Base-by-base conservation (phyloP, 1,284 basidiomycete species). In the Microbotryomycetes sp. region DNA sequence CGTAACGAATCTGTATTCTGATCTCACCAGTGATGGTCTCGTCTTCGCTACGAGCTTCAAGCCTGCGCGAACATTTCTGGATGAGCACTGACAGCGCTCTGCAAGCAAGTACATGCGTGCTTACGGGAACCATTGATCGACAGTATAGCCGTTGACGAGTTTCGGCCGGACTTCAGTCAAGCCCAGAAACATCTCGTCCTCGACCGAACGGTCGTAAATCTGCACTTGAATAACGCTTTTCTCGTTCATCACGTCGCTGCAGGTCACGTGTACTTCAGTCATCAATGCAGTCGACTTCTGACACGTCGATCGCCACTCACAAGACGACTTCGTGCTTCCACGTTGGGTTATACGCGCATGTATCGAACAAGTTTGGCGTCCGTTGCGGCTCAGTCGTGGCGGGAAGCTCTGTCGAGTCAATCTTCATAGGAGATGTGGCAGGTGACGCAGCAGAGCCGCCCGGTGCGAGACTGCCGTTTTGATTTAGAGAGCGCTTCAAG, bases 281-380 rank as follows among this genome's bases (percentile, higher is more conserved):
- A 23, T 18, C 35, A 41, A 18, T 41, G 35, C n/a, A n/a, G n/a
- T n/a, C n/a, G n/a, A n/a, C n/a, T n/a, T n/a, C n/a, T n/a, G n/a
- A n/a, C n/a, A n/a, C n/a, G n/a, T n/a, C n/a, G 55, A 28, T 57
- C 35, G 54, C 18, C 41, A 82, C 91, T 78, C 76, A 93, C 91
- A 97, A 97, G 45, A 89, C 87, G 52, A 97, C 94, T 76, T 97
- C 88, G 76, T 97, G 92, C 78, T 98, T 97, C 96, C 96, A 99
- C 18, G 94, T 86, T 13, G 96, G 94, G 78, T 93, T 97, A 73
- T 89, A 84, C 47, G 88, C 74, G 18, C 70, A 72, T 16, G 54
- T 26, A 4, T 26, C 26, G 30, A 27, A 21, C 35, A 41, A 11
- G 35, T 41, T 52, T 29, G 27, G 18, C 11, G 7, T 24, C 23